Evolutionary conservation across 169 alveolate genomes (phyloP).

Genomic region (Plasmodium reichenowi): DNA sequence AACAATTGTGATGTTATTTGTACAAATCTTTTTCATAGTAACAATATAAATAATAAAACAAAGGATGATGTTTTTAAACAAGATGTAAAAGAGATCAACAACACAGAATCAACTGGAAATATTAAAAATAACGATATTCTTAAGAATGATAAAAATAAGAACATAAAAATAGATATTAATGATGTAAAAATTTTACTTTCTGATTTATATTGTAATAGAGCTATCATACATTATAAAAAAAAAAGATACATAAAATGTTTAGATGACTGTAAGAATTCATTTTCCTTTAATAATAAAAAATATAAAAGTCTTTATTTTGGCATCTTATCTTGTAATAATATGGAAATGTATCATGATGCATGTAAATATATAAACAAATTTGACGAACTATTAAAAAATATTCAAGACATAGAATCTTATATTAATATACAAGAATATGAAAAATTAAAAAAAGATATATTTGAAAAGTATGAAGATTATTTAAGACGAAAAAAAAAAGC

Average conservation of each 20-base stretch:
- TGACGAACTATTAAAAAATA: conserved; percentile 38
- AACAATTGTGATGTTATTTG: background rate
- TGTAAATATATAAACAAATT: conserved; percentile 26
- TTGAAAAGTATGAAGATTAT: conserved; percentile 34
- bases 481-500: conserved; percentile 37
- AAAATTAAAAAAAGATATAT: conserved; percentile 34
- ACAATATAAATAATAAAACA: background rate
- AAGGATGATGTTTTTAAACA: background rate
- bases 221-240: conserved; percentile 57
- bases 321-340: conserved; percentile 22
- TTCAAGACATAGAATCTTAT: conserved; percentile 4
- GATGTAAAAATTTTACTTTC: conserved; percentile 25
- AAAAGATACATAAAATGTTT: conserved; percentile 60
- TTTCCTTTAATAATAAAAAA: conserved; percentile 49
- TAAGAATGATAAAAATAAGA: background rate
- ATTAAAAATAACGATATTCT: background rate
- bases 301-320: conserved; percentile 49
- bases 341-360: conserved; percentile 51
- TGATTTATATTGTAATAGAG: conserved; percentile 54
- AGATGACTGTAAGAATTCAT: conserved; percentile 47
- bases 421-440: conserved; percentile 54
- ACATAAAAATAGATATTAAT: background rate
- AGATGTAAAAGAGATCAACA: background rate
- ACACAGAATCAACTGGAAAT: background rate
- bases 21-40: background rate